phyloP scores from a whole-genome alignment of 1,284 basidiomycete genomes.

The Ustilago loliicola region DNA sequence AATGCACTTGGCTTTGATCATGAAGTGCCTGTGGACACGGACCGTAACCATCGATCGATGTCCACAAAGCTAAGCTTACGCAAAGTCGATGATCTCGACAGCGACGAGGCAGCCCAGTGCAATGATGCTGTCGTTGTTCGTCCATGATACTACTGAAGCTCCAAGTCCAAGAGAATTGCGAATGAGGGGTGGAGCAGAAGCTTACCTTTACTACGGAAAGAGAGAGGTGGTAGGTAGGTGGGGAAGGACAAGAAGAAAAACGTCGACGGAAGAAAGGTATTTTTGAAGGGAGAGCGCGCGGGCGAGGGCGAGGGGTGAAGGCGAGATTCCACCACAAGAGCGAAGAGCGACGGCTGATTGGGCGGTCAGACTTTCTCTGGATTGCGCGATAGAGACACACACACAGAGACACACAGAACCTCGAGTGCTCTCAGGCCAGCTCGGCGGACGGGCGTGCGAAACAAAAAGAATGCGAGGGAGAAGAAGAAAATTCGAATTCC shows the following conservation, averaged over 20 bases:
- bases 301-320: constrained; percentile 17
- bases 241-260: constrained; percentile 31
- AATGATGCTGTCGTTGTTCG: background rate
- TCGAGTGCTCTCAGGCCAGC: constrained; percentile 8
- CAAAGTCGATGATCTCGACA: constrained; percentile 1
- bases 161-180: background rate
- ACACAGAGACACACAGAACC: background rate
- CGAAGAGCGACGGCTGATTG: constrained; percentile 26
- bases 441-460: too few species aligned
- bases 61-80: background rate
- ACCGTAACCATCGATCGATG: background rate
- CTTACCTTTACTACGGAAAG: constrained; percentile 49
- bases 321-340: constrained; percentile 2
- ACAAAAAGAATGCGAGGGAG: constrained; percentile 12
- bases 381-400: constrained; percentile 22
- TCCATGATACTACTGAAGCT: background rate
- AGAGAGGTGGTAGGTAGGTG: constrained; percentile 55
- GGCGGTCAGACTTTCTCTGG: constrained; percentile 3
- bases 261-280: constrained; percentile 30
- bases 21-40: background rate
- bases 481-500: background rate
- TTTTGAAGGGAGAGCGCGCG: constrained; percentile 39
- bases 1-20: background rate
- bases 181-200: constrained; percentile 19
- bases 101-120: constrained; percentile 1